phyloP scores from a whole-genome alignment of 805 yeast genomes.

The Candida methanosorbosa region DNA sequence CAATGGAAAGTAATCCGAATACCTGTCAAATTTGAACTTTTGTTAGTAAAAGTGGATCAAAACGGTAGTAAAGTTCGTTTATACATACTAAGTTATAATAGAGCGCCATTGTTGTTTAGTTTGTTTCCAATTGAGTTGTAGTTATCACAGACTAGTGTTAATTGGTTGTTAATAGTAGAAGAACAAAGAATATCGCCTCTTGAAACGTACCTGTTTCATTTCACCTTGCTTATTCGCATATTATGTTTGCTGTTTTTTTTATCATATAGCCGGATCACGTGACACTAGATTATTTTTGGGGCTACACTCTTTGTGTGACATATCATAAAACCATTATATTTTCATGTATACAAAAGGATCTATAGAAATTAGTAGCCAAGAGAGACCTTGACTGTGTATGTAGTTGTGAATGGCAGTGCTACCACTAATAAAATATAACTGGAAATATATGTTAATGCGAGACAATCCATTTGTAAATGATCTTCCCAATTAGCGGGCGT shows the following conservation, averaged over 20 bases:
- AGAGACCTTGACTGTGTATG: constrained; percentile 53
- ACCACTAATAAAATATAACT: constrained; percentile 66
- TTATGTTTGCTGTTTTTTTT: too few relatives aligned
- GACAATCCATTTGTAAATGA: constrained; percentile 72
- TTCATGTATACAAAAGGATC: background rate
- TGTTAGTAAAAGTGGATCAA: background rate
- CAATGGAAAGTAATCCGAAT: constrained; percentile 62
- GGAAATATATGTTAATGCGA: constrained; percentile 64
- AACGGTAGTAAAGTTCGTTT: background rate
- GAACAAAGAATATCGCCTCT: too few relatives aligned
- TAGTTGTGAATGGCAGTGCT: constrained; percentile 66
- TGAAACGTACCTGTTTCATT: too few relatives aligned
- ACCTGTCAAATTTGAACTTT: background rate
- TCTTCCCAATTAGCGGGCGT: constrained; percentile 52
- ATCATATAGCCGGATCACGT: too few relatives aligned
- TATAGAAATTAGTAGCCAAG: constrained; percentile 23
- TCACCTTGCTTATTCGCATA: too few relatives aligned
- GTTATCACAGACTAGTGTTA: too few relatives aligned
- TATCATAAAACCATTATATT: background rate
- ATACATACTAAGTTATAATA: constrained; percentile 1
- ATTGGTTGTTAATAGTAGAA: too few relatives aligned
- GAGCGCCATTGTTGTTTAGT: too few relatives aligned
- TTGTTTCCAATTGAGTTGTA: too few relatives aligned
- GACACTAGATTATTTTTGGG: too few relatives aligned
- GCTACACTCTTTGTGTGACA: too few relatives aligned